Percentiles rank a stretch among this genome's conserved stretches.
Conservation (phyloP, 2,329 filamentous ascomycete species). For the Cytospora mali region DNA sequence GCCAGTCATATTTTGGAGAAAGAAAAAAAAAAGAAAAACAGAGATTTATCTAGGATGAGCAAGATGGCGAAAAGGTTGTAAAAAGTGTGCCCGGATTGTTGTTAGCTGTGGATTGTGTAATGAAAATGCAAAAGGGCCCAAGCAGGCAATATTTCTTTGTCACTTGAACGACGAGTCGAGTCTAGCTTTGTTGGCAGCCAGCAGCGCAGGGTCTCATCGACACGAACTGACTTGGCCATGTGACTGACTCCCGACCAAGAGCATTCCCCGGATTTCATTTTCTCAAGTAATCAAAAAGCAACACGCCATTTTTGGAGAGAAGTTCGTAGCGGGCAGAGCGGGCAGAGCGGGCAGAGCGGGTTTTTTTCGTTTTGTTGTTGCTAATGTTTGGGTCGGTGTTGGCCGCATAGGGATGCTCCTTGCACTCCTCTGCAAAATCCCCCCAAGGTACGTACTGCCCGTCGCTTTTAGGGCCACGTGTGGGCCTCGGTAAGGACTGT, state of each 20-base stretch:
- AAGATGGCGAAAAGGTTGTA: constrained; percentile 7
- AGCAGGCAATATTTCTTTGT: constrained; percentile 28
- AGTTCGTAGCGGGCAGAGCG: not conserved
- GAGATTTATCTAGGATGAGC: constrained; percentile 3
- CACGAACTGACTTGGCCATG: constrained; percentile 1
- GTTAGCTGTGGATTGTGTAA: constrained; percentile 30
- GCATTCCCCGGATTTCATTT: not conserved
- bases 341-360: no score
- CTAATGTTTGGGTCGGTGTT: not conserved
- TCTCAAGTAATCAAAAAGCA: constrained; percentile 13
- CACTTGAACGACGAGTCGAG: constrained; percentile 21
- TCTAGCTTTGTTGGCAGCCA: constrained; percentile 16
- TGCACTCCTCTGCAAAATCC: no score
- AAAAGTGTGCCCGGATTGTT: not conserved
- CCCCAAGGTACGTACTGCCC: not conserved
- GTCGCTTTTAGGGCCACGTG: not conserved
- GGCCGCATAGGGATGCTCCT: no score
- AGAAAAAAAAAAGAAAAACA: not conserved
- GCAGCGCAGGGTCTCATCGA: constrained; percentile 8
- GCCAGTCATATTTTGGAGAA: no score
- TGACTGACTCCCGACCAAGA: not conserved
- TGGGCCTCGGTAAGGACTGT: not conserved
- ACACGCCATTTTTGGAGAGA: constrained; percentile 3
- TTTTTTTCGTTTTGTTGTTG: not conserved
- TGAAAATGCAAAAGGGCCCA: constrained; percentile 24